Conservation (phyloP, 768 basidiomycete species). For the Termitomyces sp. region DNA sequence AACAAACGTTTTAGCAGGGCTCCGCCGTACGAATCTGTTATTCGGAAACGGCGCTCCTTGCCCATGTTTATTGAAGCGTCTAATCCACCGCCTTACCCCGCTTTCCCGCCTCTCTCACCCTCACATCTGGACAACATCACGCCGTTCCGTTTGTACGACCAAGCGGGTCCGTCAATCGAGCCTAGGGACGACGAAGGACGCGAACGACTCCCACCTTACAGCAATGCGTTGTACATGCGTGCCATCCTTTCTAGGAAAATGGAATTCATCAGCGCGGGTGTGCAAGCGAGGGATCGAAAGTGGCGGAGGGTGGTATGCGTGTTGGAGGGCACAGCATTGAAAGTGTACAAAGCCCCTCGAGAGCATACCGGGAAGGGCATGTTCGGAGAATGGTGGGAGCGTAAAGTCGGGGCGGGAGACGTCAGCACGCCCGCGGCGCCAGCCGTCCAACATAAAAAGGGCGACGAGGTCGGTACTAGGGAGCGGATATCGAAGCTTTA, state of each 20-base stretch:
- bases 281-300: constrained; percentile 86
- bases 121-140: not conserved
- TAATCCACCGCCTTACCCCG: constrained; percentile 69
- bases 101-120: constrained; percentile 19
- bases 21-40: constrained; percentile 30
- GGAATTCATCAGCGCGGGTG: constrained; percentile 85
- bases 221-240: constrained; percentile 76
- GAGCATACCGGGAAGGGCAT: constrained; percentile 44
- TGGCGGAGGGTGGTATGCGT: constrained; percentile 90
- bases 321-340: constrained; percentile 88
- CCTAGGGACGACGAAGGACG: constrained; percentile 80
- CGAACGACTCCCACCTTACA: constrained; percentile 79
- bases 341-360: constrained; percentile 56
- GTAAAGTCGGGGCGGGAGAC: constrained; percentile 71
- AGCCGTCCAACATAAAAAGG: constrained; percentile 20
- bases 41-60: constrained; percentile 62
- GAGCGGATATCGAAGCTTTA: constrained; percentile 9
- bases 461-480: constrained; percentile 21
- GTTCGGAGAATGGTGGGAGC: constrained; percentile 79
- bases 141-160: constrained; percentile 10
- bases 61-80: constrained; percentile 59
- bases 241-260: constrained; percentile 87
- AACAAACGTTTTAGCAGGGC: constrained; percentile 31
- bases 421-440: constrained; percentile 28
- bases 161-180: constrained; percentile 22